Evolutionary conservation across 2,329 filamentous ascomycete species (phyloP).

Genomic region (Diaporthe humulicola): DNA sequence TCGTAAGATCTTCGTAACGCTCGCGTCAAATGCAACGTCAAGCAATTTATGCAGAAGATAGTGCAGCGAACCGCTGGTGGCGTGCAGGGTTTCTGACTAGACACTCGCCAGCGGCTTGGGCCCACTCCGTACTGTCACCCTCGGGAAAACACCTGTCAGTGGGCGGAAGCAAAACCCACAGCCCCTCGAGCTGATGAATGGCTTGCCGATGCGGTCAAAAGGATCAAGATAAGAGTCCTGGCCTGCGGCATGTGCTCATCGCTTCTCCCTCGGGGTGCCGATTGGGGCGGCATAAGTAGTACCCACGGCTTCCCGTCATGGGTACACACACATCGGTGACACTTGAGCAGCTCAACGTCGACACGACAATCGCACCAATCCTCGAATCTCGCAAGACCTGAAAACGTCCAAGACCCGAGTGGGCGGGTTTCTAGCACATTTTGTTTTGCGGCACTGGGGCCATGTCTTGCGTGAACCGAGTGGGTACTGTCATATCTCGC

Average conservation of each 20-base stretch:
- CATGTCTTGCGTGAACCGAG: not conserved
- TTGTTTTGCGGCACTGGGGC: not conserved
- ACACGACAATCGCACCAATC: not conserved
- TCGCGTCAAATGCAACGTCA: slow-evolving; percentile 13
- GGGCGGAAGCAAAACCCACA: slow-evolving; percentile 25
- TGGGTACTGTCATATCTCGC: slow-evolving; percentile 13
- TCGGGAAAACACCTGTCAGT: slow-evolving; percentile 17
- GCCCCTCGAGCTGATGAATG: not conserved
- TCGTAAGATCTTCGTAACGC: slow-evolving; percentile 28
- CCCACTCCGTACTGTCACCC: slow-evolving; percentile 15
- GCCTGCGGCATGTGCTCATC: not conserved
- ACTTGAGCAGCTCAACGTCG: not conserved
- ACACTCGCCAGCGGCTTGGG: slow-evolving; percentile 1
- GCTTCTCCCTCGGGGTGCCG: not conserved
- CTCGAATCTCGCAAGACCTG: not conserved
- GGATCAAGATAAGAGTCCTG: slow-evolving; percentile 18
- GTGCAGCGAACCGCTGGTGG: slow-evolving; percentile 24
- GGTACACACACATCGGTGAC: not conserved
- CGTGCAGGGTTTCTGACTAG: slow-evolving; percentile 30
- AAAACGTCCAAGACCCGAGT: not conserved
- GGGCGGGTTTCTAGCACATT: not conserved
- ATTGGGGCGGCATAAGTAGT: not conserved
- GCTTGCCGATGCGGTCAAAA: not conserved
- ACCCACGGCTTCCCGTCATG: not conserved
- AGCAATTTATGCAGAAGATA: slow-evolving; percentile 22